Percentiles rank a stretch among this genome's conserved stretches.
These are phyloP conservation scores for Tinospora cordifolia DNA, from an alignment of 164 flowering plant species.

Conservation along the genomic window DNA sequence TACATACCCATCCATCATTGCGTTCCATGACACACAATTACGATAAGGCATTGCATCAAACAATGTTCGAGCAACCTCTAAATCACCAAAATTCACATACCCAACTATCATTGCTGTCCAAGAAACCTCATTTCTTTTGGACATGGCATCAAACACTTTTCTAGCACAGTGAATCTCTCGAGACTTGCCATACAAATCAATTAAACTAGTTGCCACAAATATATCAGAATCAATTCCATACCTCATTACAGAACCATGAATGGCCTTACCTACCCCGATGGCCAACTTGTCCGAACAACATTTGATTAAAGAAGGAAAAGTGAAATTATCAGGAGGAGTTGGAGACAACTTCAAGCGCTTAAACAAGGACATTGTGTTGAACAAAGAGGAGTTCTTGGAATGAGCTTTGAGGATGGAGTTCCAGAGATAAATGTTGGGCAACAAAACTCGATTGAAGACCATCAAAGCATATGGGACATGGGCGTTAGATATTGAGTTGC, in stretches of 20 bases:
- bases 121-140: constrained; percentile 45
- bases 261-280: constrained; percentile 38
- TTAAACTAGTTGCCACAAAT: constrained; percentile 58
- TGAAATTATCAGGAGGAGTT: constrained; percentile 42
- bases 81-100: constrained; percentile 33
- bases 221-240: constrained; percentile 53
- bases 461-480: constrained; percentile 27
- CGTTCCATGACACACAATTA: constrained; percentile 47
- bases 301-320: constrained; percentile 50
- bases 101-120: constrained; percentile 67
- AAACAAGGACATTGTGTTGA: no score
- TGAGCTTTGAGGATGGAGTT: constrained; percentile 65
- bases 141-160: constrained; percentile 67
- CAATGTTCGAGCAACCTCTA: constrained; percentile 35
- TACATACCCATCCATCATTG: constrained; percentile 40
- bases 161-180: constrained; percentile 38
- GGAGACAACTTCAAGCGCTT: no score
- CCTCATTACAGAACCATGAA: constrained; percentile 44
- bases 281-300: constrained; percentile 35
- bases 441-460: constrained; percentile 30
- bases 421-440: constrained; percentile 52
- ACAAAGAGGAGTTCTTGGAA: no score
- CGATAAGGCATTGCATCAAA: constrained; percentile 49
- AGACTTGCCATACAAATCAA: constrained; percentile 65
- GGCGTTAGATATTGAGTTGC: constrained; percentile 23